Evolutionary conservation across 23 red algal species (phyloP).

Genomic region (Agarophyton chilense): DNA sequence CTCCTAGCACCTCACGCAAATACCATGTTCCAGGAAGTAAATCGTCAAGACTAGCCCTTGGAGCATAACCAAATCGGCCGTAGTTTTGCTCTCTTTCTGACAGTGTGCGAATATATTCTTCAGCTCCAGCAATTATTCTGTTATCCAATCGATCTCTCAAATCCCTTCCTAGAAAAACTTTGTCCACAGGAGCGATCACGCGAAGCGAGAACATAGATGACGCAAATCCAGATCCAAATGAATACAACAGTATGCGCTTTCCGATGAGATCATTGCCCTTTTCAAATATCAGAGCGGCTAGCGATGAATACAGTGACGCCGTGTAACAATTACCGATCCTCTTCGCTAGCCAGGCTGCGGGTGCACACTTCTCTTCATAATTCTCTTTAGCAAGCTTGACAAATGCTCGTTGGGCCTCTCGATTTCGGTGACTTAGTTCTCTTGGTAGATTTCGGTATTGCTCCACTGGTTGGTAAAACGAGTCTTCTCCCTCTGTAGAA

Average conservation of each 20-base stretch:
- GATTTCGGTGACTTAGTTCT: conserved; percentile 25
- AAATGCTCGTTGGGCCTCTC: conserved; percentile 69
- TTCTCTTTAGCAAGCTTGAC: conserved; percentile 62
- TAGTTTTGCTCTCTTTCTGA: conserved; percentile 46
- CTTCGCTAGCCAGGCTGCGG: conserved; percentile 65
- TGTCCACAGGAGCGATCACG: conserved; percentile 35
- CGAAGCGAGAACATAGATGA: conserved; percentile 87
- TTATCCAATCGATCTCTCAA: conserved; percentile 29
- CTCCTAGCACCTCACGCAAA: conserved; percentile 6
- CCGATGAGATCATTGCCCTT: conserved; percentile 61
- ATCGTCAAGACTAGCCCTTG: background rate
- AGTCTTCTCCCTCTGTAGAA: conserved; percentile 14
- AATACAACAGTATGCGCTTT: conserved; percentile 82
- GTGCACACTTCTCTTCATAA: conserved; percentile 66
- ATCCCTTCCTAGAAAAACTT: conserved; percentile 9
- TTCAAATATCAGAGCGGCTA: conserved; percentile 66
- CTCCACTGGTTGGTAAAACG: conserved; percentile 32
- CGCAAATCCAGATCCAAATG: conserved; percentile 95
- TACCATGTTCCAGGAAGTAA: conserved; percentile 63
- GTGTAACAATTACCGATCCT: conserved; percentile 97
- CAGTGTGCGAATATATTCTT: conserved; percentile 43
- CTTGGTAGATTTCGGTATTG: conserved; percentile 23
- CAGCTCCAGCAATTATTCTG: conserved; percentile 24
- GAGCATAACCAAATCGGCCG: conserved; percentile 32
- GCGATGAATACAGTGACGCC: conserved; percentile 83